Evolutionary conservation across 2,329 filamentous ascomycete species (phyloP), one percentile per base, ranked within the genome.

Genomic region (Apiospora kogelbergensis): DNA sequence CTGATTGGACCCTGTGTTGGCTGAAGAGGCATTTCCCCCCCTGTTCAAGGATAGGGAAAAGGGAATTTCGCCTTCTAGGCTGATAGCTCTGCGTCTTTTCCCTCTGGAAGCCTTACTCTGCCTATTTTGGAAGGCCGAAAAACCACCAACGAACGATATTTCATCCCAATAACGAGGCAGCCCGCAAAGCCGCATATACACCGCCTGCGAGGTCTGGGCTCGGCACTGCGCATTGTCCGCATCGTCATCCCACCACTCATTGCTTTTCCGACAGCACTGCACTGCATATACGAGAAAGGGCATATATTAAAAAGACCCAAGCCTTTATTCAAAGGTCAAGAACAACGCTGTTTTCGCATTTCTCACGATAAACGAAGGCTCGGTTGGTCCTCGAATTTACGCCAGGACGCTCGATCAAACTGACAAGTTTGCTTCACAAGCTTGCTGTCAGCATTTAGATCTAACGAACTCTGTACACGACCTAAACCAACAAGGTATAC

Each of bases 141-240:
- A 57, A 57, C 48, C 17, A 33, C 30, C 6, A 33, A 57, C 48
- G 7, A 33, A 57, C 53, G 30, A n/a, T 22, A 33, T 37, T 37
- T 37, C 53, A 37, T 60, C 20, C 53, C 26, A 60, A 17, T 30
- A 33, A 37, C 37, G 53, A 60, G 53, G 53, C 17, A 60, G 30
- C 53, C 53, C 53, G 53, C 53, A 60, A 37, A 60, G 53, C 53
- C 17, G 53, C 53, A 60, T 60, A 60, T 60, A 60, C 53, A 60
- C 53, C 53, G 53, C 53, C 53, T 37, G 26, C 11, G 30, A 37
- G 20, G 20, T 11, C 53, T 53, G 30, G 53, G 17, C 30, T 60
- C 53, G 53, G 53, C 53, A 60, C 53, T 60, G 53, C 30, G 53
- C 20, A 33, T 11, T n/a, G 53, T 33, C 26, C 26, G 30, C 53